Conservation (phyloP, 148 eudicot species). For the Dianthus caryophyllus region DNA sequence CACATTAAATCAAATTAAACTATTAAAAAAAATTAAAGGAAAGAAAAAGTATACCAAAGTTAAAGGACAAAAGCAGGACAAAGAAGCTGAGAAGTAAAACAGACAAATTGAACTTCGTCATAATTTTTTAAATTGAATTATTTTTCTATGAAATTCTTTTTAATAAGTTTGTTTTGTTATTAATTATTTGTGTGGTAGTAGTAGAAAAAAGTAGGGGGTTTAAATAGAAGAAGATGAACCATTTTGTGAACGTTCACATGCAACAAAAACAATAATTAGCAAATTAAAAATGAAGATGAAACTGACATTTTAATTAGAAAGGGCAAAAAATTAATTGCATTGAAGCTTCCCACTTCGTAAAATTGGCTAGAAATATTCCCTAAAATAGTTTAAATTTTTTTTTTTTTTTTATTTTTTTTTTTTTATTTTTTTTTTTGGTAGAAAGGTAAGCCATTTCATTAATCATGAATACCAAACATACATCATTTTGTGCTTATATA, state of each 20-base stretch:
- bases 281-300: too few species aligned
- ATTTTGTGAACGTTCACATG: neutral
- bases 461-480: too few species aligned
- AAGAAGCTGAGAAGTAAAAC: conserved; percentile 5
- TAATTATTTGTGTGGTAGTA: neutral
- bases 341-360: neutral
- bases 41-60: conserved; percentile 9
- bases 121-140: neutral
- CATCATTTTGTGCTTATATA: too few species aligned
- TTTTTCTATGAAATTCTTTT: neutral
- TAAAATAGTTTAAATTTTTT: neutral
- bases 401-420: neutral
- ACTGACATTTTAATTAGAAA: neutral
- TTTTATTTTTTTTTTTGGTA: too few species aligned
- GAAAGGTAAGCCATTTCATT: too few species aligned
- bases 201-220: neutral
- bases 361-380: neutral
- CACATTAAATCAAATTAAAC: neutral
- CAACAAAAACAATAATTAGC: neutral
- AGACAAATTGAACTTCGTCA: conserved; percentile 11
- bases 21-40: neutral
- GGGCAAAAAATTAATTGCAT: neutral
- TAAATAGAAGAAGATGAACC: conserved; percentile 17
- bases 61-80: conserved; percentile 13
- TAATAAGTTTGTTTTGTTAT: neutral